These are phyloP conservation scores for Candida maesae DNA, from an alignment of 805 yeast species.

Conservation along the genomic window DNA sequence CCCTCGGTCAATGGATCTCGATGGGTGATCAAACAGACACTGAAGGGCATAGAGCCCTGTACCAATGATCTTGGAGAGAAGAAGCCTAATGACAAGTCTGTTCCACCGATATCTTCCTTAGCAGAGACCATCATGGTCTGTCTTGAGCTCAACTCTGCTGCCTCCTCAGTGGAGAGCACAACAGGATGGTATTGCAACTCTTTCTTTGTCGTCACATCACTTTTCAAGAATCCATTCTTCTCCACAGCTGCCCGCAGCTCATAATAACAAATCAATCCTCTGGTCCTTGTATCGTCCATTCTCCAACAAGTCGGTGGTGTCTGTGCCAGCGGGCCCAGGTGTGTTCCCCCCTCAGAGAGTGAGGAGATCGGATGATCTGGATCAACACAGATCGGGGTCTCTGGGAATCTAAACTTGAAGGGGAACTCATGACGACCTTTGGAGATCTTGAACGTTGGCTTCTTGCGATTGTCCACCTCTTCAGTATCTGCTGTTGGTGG, in stretches of 20 bases:
- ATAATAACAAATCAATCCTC: constrained; percentile 5
- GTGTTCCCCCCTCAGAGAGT: not conserved
- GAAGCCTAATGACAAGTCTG: not conserved
- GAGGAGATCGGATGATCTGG: not conserved
- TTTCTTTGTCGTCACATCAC: constrained; percentile 1
- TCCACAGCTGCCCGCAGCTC: constrained; percentile 1
- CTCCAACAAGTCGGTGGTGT: constrained; percentile 1
- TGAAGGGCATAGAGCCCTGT: constrained; percentile 4
- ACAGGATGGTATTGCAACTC: not conserved
- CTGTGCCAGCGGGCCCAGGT: not conserved
- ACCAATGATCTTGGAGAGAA: constrained; percentile 1
- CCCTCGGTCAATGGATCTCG: too few relatives aligned
- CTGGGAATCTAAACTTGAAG: constrained; percentile 1
- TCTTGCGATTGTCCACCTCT: not conserved
- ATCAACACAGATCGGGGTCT: constrained; percentile 1
- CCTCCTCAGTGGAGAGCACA: not conserved
- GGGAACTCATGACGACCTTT: constrained; percentile 5
- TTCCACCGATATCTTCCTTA: not conserved
- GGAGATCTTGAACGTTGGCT: constrained; percentile 1
- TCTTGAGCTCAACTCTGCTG: not conserved
- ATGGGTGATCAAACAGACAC: constrained; percentile 1
- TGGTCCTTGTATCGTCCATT: not conserved
- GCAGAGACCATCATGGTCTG: not conserved
- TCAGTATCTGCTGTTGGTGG: not conserved
- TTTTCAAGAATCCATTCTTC: constrained; percentile 1